Base-by-base conservation (phyloP, 306 rosid genomes). In the Malus sieversii region DNA sequence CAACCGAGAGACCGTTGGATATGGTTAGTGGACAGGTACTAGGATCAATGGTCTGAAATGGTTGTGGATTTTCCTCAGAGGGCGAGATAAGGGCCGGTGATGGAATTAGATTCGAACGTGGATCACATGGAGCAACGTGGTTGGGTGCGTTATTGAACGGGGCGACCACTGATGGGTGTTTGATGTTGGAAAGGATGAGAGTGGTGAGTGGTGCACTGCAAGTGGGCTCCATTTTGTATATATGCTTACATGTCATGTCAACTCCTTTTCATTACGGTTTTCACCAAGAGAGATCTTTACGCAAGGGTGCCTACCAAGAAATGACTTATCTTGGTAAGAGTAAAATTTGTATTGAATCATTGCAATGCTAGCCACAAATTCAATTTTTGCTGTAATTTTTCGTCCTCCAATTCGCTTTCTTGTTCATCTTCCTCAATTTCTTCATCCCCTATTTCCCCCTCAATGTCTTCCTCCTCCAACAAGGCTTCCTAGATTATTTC, bases 61-160 rank as follows among this genome's bases (percentile, higher is more conserved):
- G n/a, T 9, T 15, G 10, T 30, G 60, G 74, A 45, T 57, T 38
- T 38, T 38, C 62, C 25, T 57, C 5, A 25, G 13, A 57, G 27
- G 62, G 62, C 22, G 23, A 18, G 62, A n/a, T 18, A 8, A 8
- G 62, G 62, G 25, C 25, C 14, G 62, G 23, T 58, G 62, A 57
- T 10, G 51, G 42, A 45, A 61, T 66, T 32, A 62, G 63, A 29
- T 29, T 12, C 30, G 19, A 22, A n/a, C 19, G 63, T 20, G 33
- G 35, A 15, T 69, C 35, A 77, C 69, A 63, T 16, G 57, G n/a
- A 38, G 18, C 25, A 22, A 27, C 22, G 23, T 45, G 55, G 32
- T 23, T 72, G 25, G 76, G 55, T 72, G 76, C 16, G 55, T 15
- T 72, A 44, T 38, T 76, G 79, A 66, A 66, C 9, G 30, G n/a